These are phyloP conservation scores for Jatropha curcas DNA, from an alignment of 345 rosid species.

Conservation along the genomic window DNA sequence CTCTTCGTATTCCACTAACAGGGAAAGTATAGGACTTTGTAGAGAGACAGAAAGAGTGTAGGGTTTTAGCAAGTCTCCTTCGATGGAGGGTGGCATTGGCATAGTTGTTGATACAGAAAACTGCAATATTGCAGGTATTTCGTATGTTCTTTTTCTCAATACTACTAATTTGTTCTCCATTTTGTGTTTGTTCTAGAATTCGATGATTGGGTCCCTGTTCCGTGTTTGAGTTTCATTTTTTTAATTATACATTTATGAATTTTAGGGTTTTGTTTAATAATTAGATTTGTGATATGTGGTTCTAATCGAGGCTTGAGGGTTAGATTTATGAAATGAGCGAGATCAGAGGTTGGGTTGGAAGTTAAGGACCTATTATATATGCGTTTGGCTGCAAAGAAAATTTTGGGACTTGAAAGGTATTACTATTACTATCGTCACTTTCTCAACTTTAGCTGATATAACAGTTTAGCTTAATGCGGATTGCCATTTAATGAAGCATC, in stretches of 20 bases:
- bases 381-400: too few species aligned
- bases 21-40: neutral
- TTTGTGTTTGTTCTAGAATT: neutral
- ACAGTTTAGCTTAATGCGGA: too few species aligned
- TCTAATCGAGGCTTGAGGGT: neutral
- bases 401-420: too few species aligned
- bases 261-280: neutral
- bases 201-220: too few species aligned
- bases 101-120: slow-evolving; percentile 5
- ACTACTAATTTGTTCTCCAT: neutral
- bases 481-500: too few species aligned
- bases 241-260: neutral
- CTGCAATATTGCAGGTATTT: slow-evolving; percentile 13
- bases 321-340: too few species aligned
- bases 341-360: too few species aligned
- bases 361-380: too few species aligned
- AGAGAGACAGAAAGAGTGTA: neutral
- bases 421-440: too few species aligned
- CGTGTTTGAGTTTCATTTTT: neutral
- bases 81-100: slow-evolving; percentile 20
- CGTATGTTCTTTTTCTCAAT: neutral
- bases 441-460: too few species aligned
- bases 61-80: slow-evolving; percentile 19
- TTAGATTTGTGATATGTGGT: neutral
- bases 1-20: too few species aligned